phyloP scores from a whole-genome alignment of 495 filamentous ascomycete species.

The Penicillium coprophilum region DNA sequence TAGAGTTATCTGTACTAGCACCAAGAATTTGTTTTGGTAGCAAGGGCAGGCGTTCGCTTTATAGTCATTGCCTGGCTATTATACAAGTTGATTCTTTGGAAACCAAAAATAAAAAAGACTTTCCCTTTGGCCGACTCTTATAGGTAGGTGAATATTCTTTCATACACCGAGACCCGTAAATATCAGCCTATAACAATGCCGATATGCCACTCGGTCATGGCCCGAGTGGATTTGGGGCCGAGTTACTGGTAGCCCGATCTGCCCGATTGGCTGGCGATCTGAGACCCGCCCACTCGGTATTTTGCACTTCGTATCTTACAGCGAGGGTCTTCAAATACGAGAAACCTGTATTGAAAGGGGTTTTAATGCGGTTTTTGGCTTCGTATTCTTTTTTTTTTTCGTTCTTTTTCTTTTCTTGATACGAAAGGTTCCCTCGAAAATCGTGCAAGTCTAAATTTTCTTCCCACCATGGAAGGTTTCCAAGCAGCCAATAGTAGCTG shows the following conservation, averaged over 20 bases:
- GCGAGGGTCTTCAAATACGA: neutral
- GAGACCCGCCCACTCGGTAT: neutral
- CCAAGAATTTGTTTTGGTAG: neutral
- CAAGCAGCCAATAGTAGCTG: too few species aligned
- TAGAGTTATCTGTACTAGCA: neutral
- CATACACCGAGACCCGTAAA: neutral
- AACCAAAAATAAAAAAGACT: neutral
- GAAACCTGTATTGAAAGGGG: too few species aligned
- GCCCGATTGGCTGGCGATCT: neutral
- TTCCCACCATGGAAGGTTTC: too few species aligned
- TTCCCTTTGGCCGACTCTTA: neutral
- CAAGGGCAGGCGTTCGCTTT: too few species aligned
- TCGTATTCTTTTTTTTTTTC: neutral
- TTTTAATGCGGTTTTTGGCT: neutral
- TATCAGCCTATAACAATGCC: slow-evolving; percentile 7
- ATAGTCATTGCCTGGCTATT: neutral
- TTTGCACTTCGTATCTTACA: neutral
- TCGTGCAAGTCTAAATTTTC: too few species aligned
- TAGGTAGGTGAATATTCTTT: neutral
- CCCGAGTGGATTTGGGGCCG: neutral
- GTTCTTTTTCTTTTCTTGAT: too few species aligned
- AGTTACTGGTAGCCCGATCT: neutral
- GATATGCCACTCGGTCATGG: neutral
- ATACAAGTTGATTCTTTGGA: neutral
- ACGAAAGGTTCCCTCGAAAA: too few species aligned